These are phyloP conservation scores for Chondrostereum purpureum DNA, from an alignment of 1,284 basidiomycete genomes.

Conservation along the genomic window DNA sequence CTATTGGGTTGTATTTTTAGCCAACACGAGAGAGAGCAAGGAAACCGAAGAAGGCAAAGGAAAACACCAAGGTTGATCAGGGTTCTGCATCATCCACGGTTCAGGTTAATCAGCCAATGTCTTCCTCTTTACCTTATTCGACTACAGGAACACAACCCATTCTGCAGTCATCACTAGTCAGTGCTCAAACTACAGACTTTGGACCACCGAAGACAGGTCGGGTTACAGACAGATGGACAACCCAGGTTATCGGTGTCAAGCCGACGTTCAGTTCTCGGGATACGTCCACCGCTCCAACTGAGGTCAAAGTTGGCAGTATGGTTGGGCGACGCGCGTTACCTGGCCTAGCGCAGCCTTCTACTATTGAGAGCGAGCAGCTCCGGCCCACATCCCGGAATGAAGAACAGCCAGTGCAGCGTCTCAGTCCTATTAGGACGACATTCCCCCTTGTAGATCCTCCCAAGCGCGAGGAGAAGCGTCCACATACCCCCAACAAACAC, in stretches of 20 bases:
- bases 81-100: too few species aligned
- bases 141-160: too few species aligned
- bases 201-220: not conserved
- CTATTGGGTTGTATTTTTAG: slow-evolving; percentile 35
- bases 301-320: slow-evolving; percentile 17
- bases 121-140: too few species aligned
- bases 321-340: slow-evolving; percentile 33
- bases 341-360: slow-evolving; percentile 23
- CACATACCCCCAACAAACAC: slow-evolving; percentile 28
- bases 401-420: slow-evolving; percentile 8
- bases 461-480: slow-evolving; percentile 6
- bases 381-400: slow-evolving; percentile 2
- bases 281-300: slow-evolving; percentile 8
- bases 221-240: slow-evolving; percentile 26
- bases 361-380: slow-evolving; percentile 11
- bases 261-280: slow-evolving; percentile 7
- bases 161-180: not conserved
- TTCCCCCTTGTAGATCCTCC: slow-evolving; percentile 3
- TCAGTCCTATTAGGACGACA: slow-evolving; percentile 4
- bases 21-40: slow-evolving; percentile 64
- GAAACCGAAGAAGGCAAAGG: slow-evolving; percentile 49
- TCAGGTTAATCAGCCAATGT: too few species aligned
- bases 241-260: slow-evolving; percentile 28
- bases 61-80: too few species aligned
- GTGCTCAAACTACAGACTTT: not conserved